Percentiles rank a stretch among this genome's conserved stretches.
phyloP scores from a whole-genome alignment of 2,329 filamentous ascomycete genomes.

The Botrytis galanthina region DNA sequence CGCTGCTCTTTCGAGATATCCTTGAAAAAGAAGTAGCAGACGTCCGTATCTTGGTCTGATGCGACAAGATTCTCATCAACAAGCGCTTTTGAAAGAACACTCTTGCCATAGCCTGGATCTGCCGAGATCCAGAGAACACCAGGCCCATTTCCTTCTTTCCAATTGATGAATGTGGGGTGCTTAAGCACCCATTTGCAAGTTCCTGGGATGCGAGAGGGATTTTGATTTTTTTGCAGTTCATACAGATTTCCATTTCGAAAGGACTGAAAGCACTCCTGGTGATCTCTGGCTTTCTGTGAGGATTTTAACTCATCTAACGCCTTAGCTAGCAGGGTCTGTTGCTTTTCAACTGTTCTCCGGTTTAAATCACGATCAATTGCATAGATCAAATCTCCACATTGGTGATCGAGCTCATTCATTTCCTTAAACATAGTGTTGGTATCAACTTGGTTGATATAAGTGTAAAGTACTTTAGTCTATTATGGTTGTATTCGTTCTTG shows the following conservation, averaged over 20 bases:
- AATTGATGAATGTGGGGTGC: not conserved
- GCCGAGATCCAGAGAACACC: not conserved
- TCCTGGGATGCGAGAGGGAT: not conserved
- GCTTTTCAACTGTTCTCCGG: not conserved
- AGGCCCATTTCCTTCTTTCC: not conserved
- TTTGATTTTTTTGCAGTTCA: not conserved
- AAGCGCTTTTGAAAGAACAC: not conserved
- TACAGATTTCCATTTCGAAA: not conserved
- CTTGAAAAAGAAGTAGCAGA: slow-evolving; percentile 12
- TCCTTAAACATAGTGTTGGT: not conserved
- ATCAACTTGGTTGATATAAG: no score
- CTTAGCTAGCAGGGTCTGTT: not conserved
- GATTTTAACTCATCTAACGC: rapidly evolving
- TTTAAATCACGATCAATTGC: not conserved
- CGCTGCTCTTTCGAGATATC: not conserved
- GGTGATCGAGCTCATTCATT: not conserved
- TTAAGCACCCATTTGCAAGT: slow-evolving; percentile 1
- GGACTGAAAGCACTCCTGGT: not conserved
- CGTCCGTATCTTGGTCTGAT: not conserved
- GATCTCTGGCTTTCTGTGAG: not conserved
- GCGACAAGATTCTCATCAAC: not conserved
- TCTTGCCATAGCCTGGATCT: slow-evolving; percentile 7
- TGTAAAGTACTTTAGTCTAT: no score
- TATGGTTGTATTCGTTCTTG: no score
- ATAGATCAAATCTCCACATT: not conserved